These are phyloP conservation scores for Magnusiomyces suaveolens DNA, from an alignment of 1,139 yeast genomes.

Conservation along the genomic window DNA sequence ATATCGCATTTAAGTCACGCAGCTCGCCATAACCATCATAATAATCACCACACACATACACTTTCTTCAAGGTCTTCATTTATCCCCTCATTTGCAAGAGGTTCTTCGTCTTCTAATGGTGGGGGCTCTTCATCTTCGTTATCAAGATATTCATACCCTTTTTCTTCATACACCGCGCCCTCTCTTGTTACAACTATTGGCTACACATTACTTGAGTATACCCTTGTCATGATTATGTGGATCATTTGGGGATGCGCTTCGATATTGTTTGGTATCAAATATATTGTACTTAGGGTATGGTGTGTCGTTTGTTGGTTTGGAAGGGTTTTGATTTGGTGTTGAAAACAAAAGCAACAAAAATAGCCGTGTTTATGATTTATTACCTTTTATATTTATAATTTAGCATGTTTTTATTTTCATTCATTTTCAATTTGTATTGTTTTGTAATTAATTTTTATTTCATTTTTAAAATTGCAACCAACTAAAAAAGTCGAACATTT, in stretches of 20 bases:
- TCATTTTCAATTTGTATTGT: too few species aligned
- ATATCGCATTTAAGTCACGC: neutral
- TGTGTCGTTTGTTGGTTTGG: neutral
- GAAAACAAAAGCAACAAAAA: neutral
- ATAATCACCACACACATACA: neutral
- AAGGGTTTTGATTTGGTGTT: neutral
- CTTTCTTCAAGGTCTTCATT: neutral
- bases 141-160: neutral
- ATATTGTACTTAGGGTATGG: slow-evolving; percentile 21
- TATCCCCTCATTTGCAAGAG: neutral
- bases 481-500: too few species aligned
- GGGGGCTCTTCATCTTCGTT: neutral
- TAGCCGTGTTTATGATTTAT: neutral
- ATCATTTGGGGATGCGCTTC: slow-evolving; percentile 62
- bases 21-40: neutral
- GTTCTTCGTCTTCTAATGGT: neutral
- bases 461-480: too few species aligned
- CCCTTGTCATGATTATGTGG: slow-evolving; percentile 58
- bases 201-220: slow-evolving; percentile 37
- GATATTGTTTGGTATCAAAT: slow-evolving; percentile 38
- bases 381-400: too few species aligned
- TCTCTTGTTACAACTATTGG: slow-evolving; percentile 1
- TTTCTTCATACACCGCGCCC: neutral
- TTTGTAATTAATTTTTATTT: too few species aligned
- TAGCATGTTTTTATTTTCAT: neutral